These are phyloP conservation scores for Kalanchoe fedtschenkoi DNA, from an alignment of 164 flowering plant species.

Conservation along the genomic window DNA sequence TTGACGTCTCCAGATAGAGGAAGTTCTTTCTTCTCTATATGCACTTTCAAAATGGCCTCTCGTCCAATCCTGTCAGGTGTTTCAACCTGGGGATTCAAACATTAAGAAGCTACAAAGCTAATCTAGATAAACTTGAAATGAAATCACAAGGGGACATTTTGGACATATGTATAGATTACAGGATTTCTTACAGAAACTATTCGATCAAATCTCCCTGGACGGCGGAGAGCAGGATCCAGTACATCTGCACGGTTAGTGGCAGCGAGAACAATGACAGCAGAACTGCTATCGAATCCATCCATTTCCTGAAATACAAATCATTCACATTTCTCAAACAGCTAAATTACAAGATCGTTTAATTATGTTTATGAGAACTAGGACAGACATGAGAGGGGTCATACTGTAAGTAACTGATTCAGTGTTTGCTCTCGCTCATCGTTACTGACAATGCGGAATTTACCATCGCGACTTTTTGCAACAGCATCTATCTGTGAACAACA, in stretches of 20 bases:
- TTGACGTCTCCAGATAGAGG: constrained; percentile 70
- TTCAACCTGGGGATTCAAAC: constrained; percentile 53
- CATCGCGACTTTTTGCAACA: constrained; percentile 97
- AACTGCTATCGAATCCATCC: constrained; percentile 98
- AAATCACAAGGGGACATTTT: neutral
- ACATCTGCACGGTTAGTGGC: constrained; percentile 97
- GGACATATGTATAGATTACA: constrained; percentile 14
- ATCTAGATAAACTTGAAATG: neutral
- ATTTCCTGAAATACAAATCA: constrained; percentile 59
- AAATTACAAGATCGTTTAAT: neutral
- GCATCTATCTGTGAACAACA: constrained; percentile 75
- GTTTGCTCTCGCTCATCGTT: constrained; percentile 98
- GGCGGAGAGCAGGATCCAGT: constrained; percentile 91
- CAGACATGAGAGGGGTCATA: constrained; percentile 18
- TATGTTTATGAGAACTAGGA: neutral
- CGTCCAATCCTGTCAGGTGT: constrained; percentile 90
- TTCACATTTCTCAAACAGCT: neutral
- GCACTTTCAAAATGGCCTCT: constrained; percentile 86
- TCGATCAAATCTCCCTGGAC: constrained; percentile 99
- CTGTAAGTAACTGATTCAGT: constrained; percentile 89
- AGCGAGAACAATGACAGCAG: constrained; percentile 95
- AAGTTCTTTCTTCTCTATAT: constrained; percentile 83
- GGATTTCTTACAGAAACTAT: constrained; percentile 56
- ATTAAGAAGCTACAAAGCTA: neutral
- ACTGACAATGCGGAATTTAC: constrained; percentile 77